A percentile compares a stretch with the other conserved stretches of the same genome.
phyloP scores from a whole-genome alignment of 306 rosid species.

The Sindora glabra region DNA sequence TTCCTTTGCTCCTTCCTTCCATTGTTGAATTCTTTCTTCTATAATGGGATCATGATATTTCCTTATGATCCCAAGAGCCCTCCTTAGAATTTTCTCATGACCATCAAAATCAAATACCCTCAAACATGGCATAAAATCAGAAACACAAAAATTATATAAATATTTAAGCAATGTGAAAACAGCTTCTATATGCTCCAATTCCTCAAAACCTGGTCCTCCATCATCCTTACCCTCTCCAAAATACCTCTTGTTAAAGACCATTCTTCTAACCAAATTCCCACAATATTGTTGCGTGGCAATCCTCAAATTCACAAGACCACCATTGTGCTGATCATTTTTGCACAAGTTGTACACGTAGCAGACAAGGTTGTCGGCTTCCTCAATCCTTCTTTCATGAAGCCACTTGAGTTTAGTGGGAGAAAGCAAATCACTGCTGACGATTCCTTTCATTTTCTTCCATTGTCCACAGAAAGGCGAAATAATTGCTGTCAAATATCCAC shows the following conservation, averaged over 20 bases:
- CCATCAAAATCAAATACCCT: slow-evolving; percentile 6
- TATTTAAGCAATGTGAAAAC: neutral
- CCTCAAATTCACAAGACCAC: neutral
- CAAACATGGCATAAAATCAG: slow-evolving; percentile 18
- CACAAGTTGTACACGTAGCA: neutral
- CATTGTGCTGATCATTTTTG: fast-evolving
- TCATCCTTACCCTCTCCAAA: slow-evolving; percentile 1
- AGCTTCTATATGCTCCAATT: slow-evolving; percentile 8
- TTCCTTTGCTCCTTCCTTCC: slow-evolving; percentile 10
- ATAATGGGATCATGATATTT: slow-evolving; percentile 5
- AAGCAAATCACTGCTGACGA: neutral
- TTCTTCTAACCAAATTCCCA: neutral
- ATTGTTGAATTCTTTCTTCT: neutral
- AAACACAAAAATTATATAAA: slow-evolving; percentile 4
- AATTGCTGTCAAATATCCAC: neutral
- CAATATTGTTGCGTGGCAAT: slow-evolving; percentile 1
- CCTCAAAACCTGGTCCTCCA: slow-evolving; percentile 23
- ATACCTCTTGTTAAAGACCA: slow-evolving; percentile 11
- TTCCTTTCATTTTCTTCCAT: neutral
- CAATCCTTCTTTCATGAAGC: slow-evolving; percentile 7
- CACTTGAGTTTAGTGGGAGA: neutral
- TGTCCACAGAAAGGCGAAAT: neutral
- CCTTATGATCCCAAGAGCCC: neutral
- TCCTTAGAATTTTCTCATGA: neutral
- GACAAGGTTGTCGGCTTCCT: slow-evolving; percentile 18